phyloP scores from a whole-genome alignment of 129 eudicot species.

The Escallonia herrerae region DNA sequence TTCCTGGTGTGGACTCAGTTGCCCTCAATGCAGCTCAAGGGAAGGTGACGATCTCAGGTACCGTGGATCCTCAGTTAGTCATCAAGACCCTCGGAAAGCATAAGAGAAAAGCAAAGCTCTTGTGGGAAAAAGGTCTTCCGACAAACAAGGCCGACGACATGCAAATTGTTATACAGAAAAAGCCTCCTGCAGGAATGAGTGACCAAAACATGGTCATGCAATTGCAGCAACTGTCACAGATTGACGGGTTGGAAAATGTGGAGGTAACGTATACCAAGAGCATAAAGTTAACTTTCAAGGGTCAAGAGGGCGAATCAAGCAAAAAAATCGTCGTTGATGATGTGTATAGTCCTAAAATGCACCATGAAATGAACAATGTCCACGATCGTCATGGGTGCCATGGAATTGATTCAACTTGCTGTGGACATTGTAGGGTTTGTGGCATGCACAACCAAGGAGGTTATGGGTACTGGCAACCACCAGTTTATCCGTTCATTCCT shows the following conservation, averaged over 20 bases:
- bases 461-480: no score
- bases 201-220: slow-evolving; percentile 3
- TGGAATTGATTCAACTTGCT: background rate
- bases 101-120: slow-evolving; percentile 5
- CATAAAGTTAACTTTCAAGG: slow-evolving; percentile 7
- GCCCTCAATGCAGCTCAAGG: slow-evolving; percentile 15
- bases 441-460: background rate
- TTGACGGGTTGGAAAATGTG: slow-evolving; percentile 2
- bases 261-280: slow-evolving; percentile 11
- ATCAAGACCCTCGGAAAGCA: background rate
- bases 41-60: slow-evolving; percentile 4
- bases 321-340: no score
- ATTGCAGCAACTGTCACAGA: slow-evolving; percentile 5
- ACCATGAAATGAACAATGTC: no score
- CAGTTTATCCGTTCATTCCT: no score
- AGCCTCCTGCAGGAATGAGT: background rate
- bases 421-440: background rate
- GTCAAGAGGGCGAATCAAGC: background rate
- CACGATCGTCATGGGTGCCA: no score
- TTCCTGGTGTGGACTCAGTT: slow-evolving; percentile 12
- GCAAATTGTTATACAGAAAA: background rate
- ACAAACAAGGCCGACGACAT: background rate
- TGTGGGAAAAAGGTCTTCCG: background rate
- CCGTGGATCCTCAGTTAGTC: slow-evolving; percentile 14
- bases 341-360: no score